Conservation (phyloP, 202 grass and related monocot genomes). For the Schoenoplectus tabernaemontani region DNA sequence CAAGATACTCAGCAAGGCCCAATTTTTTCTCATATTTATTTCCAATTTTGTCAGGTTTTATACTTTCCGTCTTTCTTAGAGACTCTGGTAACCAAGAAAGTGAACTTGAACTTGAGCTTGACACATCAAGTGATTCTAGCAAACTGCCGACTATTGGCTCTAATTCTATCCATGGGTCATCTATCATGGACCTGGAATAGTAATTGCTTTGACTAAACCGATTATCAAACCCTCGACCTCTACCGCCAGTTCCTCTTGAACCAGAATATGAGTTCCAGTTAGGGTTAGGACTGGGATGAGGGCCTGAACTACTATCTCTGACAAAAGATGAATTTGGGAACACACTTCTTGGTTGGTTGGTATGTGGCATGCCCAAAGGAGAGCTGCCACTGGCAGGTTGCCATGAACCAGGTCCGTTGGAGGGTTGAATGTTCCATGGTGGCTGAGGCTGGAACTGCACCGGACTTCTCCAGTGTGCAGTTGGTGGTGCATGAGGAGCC, state of each 20-base stretch:
- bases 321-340: conserved; percentile 4
- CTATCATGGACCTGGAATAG: conserved; percentile 25
- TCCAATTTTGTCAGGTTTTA: not conserved
- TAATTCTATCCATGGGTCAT: conserved; percentile 32
- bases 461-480: conserved; percentile 26
- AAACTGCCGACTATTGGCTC: conserved; percentile 29
- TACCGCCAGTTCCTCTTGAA: conserved; percentile 10
- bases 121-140: conserved; percentile 3
- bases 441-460: not conserved
- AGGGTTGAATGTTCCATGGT: not conserved
- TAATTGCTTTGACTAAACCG: not conserved
- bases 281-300: not conserved
- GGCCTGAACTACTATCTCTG: not conserved
- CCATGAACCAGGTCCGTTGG: conserved; percentile 3
- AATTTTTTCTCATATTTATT: conserved; percentile 23
- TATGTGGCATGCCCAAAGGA: not conserved
- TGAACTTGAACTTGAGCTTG: not conserved
- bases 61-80: not conserved
- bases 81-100: conserved; percentile 25
- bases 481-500: conserved; percentile 1
- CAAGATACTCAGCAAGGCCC: conserved; percentile 31
- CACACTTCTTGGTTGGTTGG: not conserved
- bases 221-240: conserved; percentile 15
- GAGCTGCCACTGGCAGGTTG: not conserved
- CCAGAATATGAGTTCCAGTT: conserved; percentile 16